These are phyloP conservation scores for Chenopodium formosanum DNA, from an alignment of 148 eudicot species.

Conservation along the genomic window DNA sequence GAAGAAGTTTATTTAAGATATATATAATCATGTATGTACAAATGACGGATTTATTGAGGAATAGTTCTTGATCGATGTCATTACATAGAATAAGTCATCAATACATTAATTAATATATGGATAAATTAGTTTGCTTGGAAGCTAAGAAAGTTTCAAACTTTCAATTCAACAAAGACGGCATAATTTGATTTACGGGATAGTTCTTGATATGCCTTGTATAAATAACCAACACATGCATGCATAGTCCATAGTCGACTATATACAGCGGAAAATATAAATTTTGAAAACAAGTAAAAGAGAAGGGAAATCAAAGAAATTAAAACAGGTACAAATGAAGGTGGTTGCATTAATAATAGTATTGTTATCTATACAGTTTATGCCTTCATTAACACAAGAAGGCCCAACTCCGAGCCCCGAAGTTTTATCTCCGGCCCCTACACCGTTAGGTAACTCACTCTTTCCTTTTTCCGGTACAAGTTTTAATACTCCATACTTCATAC, in stretches of 20 bases:
- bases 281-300: background rate
- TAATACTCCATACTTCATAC: no score
- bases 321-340: background rate
- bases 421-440: background rate
- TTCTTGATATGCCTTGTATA: background rate
- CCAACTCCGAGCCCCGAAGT: background rate
- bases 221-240: background rate
- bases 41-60: no score
- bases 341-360: background rate
- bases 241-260: background rate
- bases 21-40: no score
- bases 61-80: no score
- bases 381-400: background rate
- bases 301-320: background rate
- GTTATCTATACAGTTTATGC: background rate
- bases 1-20: no score
- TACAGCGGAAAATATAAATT: background rate
- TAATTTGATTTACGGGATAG: no score
- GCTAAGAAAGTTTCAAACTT: no score
- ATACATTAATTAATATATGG: no score
- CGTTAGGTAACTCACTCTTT: background rate
- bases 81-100: no score
- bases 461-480: no score
- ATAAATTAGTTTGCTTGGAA: no score
- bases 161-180: no score